Evolutionary conservation across 306 rosid genomes (phyloP), one percentile per base, ranked within the genome.

Genomic region (Datisca glomerata): DNA sequence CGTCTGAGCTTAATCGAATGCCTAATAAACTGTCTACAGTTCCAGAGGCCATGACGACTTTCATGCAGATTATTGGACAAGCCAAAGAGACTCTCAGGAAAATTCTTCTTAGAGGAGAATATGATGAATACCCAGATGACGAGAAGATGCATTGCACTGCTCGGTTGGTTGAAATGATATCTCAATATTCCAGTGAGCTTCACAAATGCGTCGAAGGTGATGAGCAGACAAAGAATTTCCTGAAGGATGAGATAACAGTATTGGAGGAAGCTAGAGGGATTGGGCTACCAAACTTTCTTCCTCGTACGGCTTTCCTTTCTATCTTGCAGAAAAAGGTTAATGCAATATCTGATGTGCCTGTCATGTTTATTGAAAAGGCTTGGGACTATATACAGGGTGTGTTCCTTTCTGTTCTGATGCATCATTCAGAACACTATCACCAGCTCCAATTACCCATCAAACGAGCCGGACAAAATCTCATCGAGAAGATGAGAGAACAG

Each of bases 31-130:
- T 53, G 21, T 41, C 59, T 12, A 12, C 59, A 2, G 59, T 53
- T 12, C 6, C 49, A 2, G 59, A 53, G 28, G 59, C 59, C 7
- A 28, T 53, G 59, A 53, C 72, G 3, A 37, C 73, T 3, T 57
- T 76, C 7, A 68, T 64, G 85, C 66, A 59, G 8, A 24, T 71
- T 10, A 14, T 71, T n/a, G 70, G 73, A 4, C 18, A 49, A 20
- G 51, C 73, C 0, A 64, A 53, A 17, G 79, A 76, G 2, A 56
- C 79, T 11, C 66, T 76, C 0, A 41, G 34, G 29, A 76, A 72
- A 13, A 20, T 53, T 14, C 41, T 53, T 11, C 40, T 53, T 7
- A 12, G 59, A 17, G 59, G 59, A 13, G 59, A 53, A 20, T 53
- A 53, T 9, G 59, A 53, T 6, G 59, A 53, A 23, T 53, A 41